Evolutionary conservation across 176 grass and related monocot species (phyloP).

Genomic region (Poa pratensis): DNA sequence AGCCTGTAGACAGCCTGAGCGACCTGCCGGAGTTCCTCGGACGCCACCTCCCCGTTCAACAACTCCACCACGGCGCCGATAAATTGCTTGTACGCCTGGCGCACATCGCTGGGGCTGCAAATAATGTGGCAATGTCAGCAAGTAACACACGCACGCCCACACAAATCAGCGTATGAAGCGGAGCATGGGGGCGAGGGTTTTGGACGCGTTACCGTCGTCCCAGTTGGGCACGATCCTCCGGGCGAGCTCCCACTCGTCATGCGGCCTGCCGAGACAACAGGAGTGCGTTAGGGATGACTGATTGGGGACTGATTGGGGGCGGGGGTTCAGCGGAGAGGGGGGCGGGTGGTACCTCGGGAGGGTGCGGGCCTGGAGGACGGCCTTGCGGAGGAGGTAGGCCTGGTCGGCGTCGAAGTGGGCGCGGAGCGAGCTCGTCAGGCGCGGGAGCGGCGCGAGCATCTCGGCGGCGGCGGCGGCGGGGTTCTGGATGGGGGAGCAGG

Average conservation of each 20-base stretch:
- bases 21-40: conserved; percentile 79
- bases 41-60: conserved; percentile 77
- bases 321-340: not conserved
- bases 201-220: conserved; percentile 76
- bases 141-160: not conserved
- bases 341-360: conserved; percentile 55
- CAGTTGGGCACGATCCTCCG: conserved; percentile 75
- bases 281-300: conserved; percentile 23
- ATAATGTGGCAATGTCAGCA: conserved; percentile 28
- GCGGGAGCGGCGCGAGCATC: conserved; percentile 87
- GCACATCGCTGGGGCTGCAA: conserved; percentile 75
- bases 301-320: not conserved
- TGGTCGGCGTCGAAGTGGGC: conserved; percentile 76
- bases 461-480: conserved; percentile 16
- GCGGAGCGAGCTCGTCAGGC: conserved; percentile 76
- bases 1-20: conserved; percentile 67
- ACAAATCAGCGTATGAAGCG: not conserved
- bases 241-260: conserved; percentile 77
- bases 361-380: conserved; percentile 67
- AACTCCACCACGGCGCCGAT: conserved; percentile 72
- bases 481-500: not conserved
- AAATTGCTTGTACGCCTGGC: conserved; percentile 85
- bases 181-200: not conserved
- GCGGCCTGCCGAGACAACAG: conserved; percentile 49
- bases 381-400: conserved; percentile 90